Conservation (phyloP, 2,329 filamentous ascomycete species). For the Beauveria medogensis region DNA sequence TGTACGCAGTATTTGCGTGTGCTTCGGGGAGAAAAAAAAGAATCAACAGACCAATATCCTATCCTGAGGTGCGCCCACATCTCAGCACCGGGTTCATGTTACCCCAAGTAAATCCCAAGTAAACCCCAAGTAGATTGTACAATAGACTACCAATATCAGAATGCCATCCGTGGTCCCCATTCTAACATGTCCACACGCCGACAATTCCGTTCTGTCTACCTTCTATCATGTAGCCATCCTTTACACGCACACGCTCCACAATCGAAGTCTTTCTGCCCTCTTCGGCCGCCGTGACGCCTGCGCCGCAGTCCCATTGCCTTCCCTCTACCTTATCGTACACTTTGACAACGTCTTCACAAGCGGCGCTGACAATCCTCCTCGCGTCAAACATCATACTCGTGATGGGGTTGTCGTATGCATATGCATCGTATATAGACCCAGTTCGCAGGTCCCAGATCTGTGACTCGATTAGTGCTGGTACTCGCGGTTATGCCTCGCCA, state of each 20-base stretch:
- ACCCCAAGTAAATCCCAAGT: neutral
- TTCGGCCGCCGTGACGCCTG: conserved; percentile 63
- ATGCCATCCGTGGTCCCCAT: neutral
- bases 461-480: conserved; percentile 7
- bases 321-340: conserved; percentile 97
- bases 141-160: conserved; percentile 1
- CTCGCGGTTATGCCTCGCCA: neutral
- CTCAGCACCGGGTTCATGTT: neutral
- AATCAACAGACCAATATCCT: neutral
- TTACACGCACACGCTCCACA: conserved; percentile 81
- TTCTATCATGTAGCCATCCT: conserved; percentile 90
- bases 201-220: conserved; percentile 81
- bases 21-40: neutral
- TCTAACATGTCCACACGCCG: conserved; percentile 76
- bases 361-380: conserved; percentile 80
- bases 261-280: conserved; percentile 56
- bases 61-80: neutral
- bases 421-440: conserved; percentile 90
- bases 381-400: conserved; percentile 97
- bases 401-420: conserved; percentile 85
- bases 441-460: conserved; percentile 98
- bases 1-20: neutral
- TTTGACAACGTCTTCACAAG: conserved; percentile 89
- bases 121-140: conserved; percentile 3
- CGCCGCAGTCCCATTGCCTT: conserved; percentile 91